Conservation (phyloP, 768 basidiomycete genomes). For the Boletellus ananas region DNA sequence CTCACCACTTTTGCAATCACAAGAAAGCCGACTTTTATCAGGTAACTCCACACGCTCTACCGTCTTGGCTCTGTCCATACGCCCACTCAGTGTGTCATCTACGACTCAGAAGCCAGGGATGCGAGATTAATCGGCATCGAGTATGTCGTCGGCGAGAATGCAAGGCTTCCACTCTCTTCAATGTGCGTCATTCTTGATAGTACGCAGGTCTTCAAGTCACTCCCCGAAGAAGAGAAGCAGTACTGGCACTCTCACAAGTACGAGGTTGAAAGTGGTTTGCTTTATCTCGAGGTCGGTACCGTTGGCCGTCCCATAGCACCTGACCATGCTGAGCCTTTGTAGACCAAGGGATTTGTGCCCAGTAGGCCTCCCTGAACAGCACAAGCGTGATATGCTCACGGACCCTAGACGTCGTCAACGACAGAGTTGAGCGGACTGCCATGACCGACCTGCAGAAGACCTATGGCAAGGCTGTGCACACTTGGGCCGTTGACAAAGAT, state of each 20-base stretch:
- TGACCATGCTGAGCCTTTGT: not conserved
- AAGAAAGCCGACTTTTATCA: conserved; percentile 38
- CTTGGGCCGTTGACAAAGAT: conserved; percentile 36
- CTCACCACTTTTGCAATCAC: conserved; percentile 45
- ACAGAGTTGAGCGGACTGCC: conserved; percentile 34
- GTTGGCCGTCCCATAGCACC: not conserved
- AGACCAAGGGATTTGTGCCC: conserved; percentile 27
- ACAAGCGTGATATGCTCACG: not conserved
- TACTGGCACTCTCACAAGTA: conserved; percentile 56
- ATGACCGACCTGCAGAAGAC: conserved; percentile 45
- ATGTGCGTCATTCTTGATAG: not conserved
- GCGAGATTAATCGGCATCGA: conserved; percentile 53
- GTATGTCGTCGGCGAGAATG: conserved; percentile 45
- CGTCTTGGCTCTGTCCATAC: conserved; percentile 26
- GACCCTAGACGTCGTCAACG: conserved; percentile 26
- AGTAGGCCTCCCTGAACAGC: conserved; percentile 7
- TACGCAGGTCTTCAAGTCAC: conserved; percentile 33
- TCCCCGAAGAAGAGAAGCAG: conserved; percentile 44
- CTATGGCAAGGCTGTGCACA: conserved; percentile 46
- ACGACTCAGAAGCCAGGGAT: conserved; percentile 38
- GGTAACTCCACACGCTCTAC: conserved; percentile 3
- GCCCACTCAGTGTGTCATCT: conserved; percentile 39
- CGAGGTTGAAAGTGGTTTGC: conserved; percentile 37
- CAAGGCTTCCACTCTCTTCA: not conserved
- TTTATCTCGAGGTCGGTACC: conserved; percentile 30